A percentile compares a stretch with the other conserved stretches of the same genome.
phyloP scores from a whole-genome alignment of 805 yeast species.

The Pachysolen tannophilus region DNA sequence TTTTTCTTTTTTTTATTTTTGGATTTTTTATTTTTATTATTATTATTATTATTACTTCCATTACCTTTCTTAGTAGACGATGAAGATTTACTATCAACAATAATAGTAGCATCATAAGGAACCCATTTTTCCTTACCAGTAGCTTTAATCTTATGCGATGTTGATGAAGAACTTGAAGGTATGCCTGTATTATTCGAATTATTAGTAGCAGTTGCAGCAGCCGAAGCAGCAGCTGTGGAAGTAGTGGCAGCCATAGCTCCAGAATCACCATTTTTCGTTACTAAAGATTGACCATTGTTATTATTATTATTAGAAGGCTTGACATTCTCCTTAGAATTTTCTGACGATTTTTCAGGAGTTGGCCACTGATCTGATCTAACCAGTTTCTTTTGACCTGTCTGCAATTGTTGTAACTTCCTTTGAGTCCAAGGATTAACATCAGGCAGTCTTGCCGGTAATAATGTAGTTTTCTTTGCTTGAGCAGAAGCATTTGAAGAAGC shows the following conservation, averaged over 20 bases:
- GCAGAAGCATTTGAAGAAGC: no score
- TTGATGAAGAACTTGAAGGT: not conserved
- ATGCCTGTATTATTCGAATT: not conserved
- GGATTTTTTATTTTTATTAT: not conserved
- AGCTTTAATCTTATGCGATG: slow-evolving; percentile 1
- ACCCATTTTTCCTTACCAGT: slow-evolving; percentile 10
- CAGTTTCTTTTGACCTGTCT: not conserved
- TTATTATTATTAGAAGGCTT: not conserved
- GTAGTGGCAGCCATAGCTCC: not conserved
- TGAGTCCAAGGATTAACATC: slow-evolving; percentile 9
- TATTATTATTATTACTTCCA: not conserved
- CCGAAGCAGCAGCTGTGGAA: not conserved
- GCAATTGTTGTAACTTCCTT: not conserved
- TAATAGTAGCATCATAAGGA: slow-evolving; percentile 8
- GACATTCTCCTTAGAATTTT: not conserved
- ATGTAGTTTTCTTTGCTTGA: not conserved
- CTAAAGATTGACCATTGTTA: not conserved
- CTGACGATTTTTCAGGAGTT: not conserved
- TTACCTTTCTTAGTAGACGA: not conserved
- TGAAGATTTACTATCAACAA: slow-evolving; percentile 1
- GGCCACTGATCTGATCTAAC: not conserved
- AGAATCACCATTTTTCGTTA: not conserved
- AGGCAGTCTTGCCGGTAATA: slow-evolving; percentile 8
- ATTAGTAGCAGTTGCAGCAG: not conserved
- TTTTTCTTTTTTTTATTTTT: slow-evolving; percentile 1